Percentiles rank a stretch among this genome's conserved stretches.
Evolutionary conservation across 1,284 basidiomycete species (phyloP).

Genomic region (Microbotryum violaceum): DNA sequence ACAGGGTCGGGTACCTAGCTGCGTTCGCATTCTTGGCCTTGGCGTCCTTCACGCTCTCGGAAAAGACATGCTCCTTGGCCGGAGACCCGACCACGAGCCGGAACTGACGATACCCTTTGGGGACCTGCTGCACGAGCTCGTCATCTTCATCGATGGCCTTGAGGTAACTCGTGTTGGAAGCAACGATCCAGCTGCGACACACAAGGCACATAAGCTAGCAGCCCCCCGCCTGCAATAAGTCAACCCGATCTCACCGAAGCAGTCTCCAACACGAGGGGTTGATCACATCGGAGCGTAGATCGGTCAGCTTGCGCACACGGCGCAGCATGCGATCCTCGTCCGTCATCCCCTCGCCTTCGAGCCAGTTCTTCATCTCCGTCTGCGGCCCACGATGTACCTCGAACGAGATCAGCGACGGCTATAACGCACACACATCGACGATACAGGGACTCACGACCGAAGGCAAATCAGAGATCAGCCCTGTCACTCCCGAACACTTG

Average conservation of each 20-base stretch:
- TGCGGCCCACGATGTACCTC: neutral
- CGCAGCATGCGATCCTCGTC: conserved; percentile 18
- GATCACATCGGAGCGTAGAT: conserved; percentile 19
- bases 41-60: conserved; percentile 17
- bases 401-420: neutral
- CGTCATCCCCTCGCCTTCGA: conserved; percentile 20
- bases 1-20: conserved; percentile 20
- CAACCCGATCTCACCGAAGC: conserved; percentile 8
- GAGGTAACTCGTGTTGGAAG: conserved; percentile 31
- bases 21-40: conserved; percentile 19
- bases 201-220: neutral
- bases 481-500: conserved; percentile 8
- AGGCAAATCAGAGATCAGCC: conserved; percentile 25
- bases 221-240: neutral
- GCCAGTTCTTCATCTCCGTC: conserved; percentile 29
- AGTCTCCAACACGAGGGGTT: conserved; percentile 28
- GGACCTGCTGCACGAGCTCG: conserved; percentile 28
- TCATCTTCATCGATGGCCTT: conserved; percentile 30
- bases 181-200: conserved; percentile 24
- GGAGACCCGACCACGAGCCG: conserved; percentile 27
- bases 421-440: neutral
- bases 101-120: conserved; percentile 29
- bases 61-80: conserved; percentile 27
- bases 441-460: conserved; percentile 11
- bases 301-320: conserved; percentile 24